These are phyloP conservation scores for Dioscorea dumetorum DNA, from an alignment of 106 monocot genomes.

Conservation along the genomic window DNA sequence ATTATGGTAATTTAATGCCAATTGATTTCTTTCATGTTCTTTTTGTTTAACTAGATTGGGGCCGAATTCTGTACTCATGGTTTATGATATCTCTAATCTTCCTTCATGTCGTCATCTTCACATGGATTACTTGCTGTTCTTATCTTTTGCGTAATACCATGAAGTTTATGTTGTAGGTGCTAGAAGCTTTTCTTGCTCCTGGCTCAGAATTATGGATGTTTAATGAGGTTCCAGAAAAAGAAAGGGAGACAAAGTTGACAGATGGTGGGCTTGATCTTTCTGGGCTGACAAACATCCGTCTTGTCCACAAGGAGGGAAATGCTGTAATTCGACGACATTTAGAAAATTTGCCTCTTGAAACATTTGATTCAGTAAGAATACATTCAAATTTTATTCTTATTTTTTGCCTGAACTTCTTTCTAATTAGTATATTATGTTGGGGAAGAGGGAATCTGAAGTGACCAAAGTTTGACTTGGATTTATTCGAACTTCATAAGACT, in stretches of 20 bases:
- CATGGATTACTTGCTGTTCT: not conserved
- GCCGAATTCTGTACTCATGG: not conserved
- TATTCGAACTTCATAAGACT: no score
- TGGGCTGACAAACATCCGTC: constrained; percentile 56
- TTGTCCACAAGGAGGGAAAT: constrained; percentile 90
- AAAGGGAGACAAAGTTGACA: constrained; percentile 73
- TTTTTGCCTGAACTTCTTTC: no score
- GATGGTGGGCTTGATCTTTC: constrained; percentile 77
- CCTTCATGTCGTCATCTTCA: not conserved
- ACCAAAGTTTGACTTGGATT: no score
- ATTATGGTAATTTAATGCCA: constrained; percentile 57
- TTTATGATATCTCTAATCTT: not conserved
- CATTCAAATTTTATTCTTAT: not conserved
- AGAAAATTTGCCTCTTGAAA: constrained; percentile 77
- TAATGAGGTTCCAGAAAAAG: constrained; percentile 78
- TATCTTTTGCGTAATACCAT: not conserved
- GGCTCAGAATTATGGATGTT: constrained; percentile 92
- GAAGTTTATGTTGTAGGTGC: constrained; percentile 31
- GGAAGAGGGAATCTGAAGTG: no score
- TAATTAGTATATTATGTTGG: no score
- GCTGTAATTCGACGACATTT: constrained; percentile 83
- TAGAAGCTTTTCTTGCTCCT: constrained; percentile 91
- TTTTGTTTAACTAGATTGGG: not conserved
- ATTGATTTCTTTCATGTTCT: not conserved
- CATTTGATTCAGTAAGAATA: constrained; percentile 90